phyloP scores from a whole-genome alignment of 2,329 filamentous ascomycete genomes.

The Diaporthe longicolla region DNA sequence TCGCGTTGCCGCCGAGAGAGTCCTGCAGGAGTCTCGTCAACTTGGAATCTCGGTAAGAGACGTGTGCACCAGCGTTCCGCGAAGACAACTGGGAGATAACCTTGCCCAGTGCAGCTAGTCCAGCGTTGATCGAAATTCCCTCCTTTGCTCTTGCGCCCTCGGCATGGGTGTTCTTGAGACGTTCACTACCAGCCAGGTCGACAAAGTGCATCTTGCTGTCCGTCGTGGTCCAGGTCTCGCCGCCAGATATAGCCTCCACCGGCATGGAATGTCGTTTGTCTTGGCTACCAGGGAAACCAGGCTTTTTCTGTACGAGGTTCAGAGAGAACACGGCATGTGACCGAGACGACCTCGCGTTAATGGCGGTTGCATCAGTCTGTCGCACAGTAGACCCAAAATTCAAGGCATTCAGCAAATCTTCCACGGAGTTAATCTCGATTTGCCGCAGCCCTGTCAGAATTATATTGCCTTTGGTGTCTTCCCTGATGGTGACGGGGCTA shows the following conservation, averaged over 20 bases:
- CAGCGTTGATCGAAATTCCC: conserved; percentile 98
- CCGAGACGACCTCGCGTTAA: conserved; percentile 97
- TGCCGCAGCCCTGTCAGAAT: conserved; percentile 91
- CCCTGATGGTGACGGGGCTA: conserved; percentile 87
- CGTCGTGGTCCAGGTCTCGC: conserved; percentile 81
- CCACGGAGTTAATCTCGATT: conserved; percentile 89
- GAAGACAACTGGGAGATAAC: conserved; percentile 98
- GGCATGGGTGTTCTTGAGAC: conserved; percentile 96
- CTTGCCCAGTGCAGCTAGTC: conserved; percentile 93
- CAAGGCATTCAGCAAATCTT: conserved; percentile 89
- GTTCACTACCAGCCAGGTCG: conserved; percentile 95
- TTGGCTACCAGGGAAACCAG: conserved; percentile 64
- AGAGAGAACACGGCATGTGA: conserved; percentile 98
- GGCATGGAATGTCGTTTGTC: conserved; percentile 93
- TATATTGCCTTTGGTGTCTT: conserved; percentile 95
- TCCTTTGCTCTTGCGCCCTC: conserved; percentile 95
- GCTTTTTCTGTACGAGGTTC: conserved; percentile 90
- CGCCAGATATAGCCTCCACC: conserved; percentile 81
- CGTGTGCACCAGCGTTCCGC: conserved; percentile 86
- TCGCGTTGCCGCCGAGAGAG: conserved; percentile 95
- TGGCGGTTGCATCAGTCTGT: conserved; percentile 96
- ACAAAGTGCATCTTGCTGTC: conserved; percentile 99
- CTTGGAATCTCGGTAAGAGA: conserved; percentile 98
- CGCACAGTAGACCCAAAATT: conserved; percentile 95
- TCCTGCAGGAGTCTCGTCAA: conserved; percentile 95